These are phyloP conservation scores for Melampsora medusae DNA, from an alignment of 1,284 basidiomycete genomes.

Conservation along the genomic window DNA sequence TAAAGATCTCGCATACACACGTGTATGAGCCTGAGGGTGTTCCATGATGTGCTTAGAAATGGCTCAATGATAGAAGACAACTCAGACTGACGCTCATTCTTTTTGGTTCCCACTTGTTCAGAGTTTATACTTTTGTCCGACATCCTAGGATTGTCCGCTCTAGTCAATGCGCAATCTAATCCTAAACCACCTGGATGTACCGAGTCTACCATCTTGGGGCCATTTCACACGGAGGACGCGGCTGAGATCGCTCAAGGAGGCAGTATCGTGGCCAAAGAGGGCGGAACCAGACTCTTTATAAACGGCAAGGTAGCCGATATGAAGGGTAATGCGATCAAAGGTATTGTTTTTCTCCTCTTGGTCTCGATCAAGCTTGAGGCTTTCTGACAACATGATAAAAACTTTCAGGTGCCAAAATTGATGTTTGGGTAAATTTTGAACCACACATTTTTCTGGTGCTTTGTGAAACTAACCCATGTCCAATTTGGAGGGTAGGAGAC, in stretches of 20 bases:
- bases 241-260: slow-evolving; percentile 64
- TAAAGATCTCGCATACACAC: slow-evolving; percentile 44
- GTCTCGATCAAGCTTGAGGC: background rate
- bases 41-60: slow-evolving; percentile 50
- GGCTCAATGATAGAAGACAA: slow-evolving; percentile 53
- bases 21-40: background rate
- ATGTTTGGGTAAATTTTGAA: slow-evolving; percentile 53
- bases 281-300: slow-evolving; percentile 77
- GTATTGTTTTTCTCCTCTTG: background rate
- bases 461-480: no score
- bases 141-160: slow-evolving; percentile 70
- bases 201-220: slow-evolving; percentile 69
- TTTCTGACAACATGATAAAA: background rate
- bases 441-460: no score
- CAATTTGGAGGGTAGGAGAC: slow-evolving; percentile 62
- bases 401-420: slow-evolving; percentile 55
- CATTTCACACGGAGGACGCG: slow-evolving; percentile 79
- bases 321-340: slow-evolving; percentile 62
- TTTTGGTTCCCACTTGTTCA: slow-evolving; percentile 54
- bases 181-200: slow-evolving; percentile 61
- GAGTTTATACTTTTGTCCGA: slow-evolving; percentile 82
- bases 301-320: slow-evolving; percentile 68
- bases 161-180: slow-evolving; percentile 76
- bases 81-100: slow-evolving; percentile 57
- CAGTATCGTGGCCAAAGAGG: slow-evolving; percentile 73